phyloP scores from a whole-genome alignment of 1,139 yeast species.

The Entelexis sorbosivorans region DNA sequence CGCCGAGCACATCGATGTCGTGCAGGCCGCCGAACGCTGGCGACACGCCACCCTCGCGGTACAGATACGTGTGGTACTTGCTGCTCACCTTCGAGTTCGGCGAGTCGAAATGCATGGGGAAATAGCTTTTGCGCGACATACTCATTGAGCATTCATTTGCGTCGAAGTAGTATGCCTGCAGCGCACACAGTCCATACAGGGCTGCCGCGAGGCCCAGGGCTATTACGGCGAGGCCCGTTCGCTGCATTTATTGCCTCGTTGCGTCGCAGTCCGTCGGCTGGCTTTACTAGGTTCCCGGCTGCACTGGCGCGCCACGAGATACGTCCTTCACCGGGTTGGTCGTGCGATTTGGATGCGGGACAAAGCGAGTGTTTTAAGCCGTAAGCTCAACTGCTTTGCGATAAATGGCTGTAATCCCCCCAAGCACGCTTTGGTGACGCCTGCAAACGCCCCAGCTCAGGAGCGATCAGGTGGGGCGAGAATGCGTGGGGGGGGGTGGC shows the following conservation, averaged over 20 bases:
- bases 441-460: too few species aligned
- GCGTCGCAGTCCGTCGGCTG: background rate
- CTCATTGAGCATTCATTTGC: conserved; percentile 21
- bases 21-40: conserved; percentile 27
- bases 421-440: too few species aligned
- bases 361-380: too few species aligned
- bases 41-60: conserved; percentile 46
- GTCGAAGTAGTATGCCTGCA: conserved; percentile 12
- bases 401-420: too few species aligned
- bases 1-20: conserved; percentile 38
- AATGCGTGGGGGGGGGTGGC: too few species aligned
- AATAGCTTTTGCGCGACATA: conserved; percentile 17
- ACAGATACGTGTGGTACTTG: conserved; percentile 40
- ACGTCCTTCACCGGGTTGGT: background rate
- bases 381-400: too few species aligned
- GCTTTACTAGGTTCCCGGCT: background rate
- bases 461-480: too few species aligned
- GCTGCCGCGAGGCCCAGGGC: background rate
- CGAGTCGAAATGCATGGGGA: conserved; percentile 14
- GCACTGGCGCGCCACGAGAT: background rate
- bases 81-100: conserved; percentile 12
- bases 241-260: background rate
- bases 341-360: too few species aligned
- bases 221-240: background rate
- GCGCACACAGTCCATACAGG: background rate